Base-by-base conservation (phyloP, 2,329 filamentous ascomycete genomes). In the Phialophora expanda region DNA sequence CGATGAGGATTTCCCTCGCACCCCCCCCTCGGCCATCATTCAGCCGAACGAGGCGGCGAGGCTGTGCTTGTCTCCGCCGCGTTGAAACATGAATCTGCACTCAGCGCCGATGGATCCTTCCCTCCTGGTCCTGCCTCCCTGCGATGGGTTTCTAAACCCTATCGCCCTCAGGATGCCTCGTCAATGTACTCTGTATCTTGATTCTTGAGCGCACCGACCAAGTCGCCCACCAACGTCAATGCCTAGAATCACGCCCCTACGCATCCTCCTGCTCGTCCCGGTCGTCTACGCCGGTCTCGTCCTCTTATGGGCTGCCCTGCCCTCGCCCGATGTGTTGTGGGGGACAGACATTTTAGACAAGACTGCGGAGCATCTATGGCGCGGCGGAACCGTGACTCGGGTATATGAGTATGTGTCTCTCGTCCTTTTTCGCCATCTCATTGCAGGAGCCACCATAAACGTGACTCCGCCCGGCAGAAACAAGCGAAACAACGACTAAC, bases 371-470 rank as follows among this genome's bases (percentile, higher is more conserved):
- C 22, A 17, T 24, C 48, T 51, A 26, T 51, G 24, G 20, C 48
- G 48, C 48, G 48, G 48, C 24, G 48, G 24, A 6, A 51, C 48
- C 9, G 20, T 51, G 9, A 51, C 48, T 0, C 8, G 48, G 48
- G 48, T 51, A 14, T 51, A 51, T 51, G 22, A 51, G 48, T 51
- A 51, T 28, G 48, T 51, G 9, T 51, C 9, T 50, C 4, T 9
- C 38, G 24, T n/a, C 38, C 5, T 44, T 4, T 12, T 9, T 34
- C 11, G 1, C 32, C 9, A 34, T 34, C 32, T 9, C 11, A 34
- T 34, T 9, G 32, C 32, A 9, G 32, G 32, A 34, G 38, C 17
- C 38, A 51, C 48, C 9, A 17, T 26, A 11, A 51, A 51, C 9
- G 32, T 34, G 2, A 34, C 32, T 12, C 8, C 32, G 3, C 32